Evolutionary conservation across 139 green algal genomes (phyloP).

Genomic region (Picochlorum sp.): DNA sequence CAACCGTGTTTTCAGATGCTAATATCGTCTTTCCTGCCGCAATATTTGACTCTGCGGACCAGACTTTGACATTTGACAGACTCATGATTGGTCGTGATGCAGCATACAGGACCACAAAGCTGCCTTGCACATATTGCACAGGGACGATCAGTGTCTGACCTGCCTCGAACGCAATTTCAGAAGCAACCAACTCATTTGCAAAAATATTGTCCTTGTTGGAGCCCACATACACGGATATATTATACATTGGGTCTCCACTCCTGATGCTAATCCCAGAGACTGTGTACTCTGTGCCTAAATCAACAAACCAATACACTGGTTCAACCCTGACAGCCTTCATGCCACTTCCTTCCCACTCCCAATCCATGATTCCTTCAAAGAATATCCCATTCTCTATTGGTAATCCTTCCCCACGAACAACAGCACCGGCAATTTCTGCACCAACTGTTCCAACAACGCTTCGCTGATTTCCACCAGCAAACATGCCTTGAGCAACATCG

Average conservation of each 20-base stretch:
- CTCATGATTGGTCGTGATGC: slow-evolving; percentile 5
- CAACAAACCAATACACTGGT: slow-evolving; percentile 29
- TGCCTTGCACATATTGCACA: slow-evolving; percentile 1
- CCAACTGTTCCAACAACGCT: neutral
- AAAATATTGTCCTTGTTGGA: slow-evolving; percentile 8
- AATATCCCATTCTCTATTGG: neutral
- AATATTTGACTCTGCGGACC: slow-evolving; percentile 19
- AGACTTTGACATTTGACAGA: slow-evolving; percentile 22
- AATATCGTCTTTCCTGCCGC: slow-evolving; percentile 14
- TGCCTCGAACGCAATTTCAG: slow-evolving; percentile 1
- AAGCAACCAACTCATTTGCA: slow-evolving; percentile 14
- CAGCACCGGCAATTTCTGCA: slow-evolving; percentile 11
- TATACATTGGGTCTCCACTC: slow-evolving; percentile 8
- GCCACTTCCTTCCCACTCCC: neutral
- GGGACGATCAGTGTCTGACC: slow-evolving; percentile 12
- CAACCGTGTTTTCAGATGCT: neutral
- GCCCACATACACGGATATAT: slow-evolving; percentile 19
- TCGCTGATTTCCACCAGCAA: slow-evolving; percentile 19
- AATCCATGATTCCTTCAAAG: neutral
- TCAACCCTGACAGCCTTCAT: slow-evolving; percentile 7
- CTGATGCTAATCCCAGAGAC: slow-evolving; percentile 14
- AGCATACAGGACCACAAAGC: slow-evolving; percentile 21
- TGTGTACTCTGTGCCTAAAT: slow-evolving; percentile 4
- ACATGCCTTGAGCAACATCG: neutral
- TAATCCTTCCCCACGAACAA: slow-evolving; percentile 2